Evolutionary conservation across 306 rosid genomes (phyloP), one percentile per base, ranked within the genome.

Genomic region (Cucurbita argyrosperma): DNA sequence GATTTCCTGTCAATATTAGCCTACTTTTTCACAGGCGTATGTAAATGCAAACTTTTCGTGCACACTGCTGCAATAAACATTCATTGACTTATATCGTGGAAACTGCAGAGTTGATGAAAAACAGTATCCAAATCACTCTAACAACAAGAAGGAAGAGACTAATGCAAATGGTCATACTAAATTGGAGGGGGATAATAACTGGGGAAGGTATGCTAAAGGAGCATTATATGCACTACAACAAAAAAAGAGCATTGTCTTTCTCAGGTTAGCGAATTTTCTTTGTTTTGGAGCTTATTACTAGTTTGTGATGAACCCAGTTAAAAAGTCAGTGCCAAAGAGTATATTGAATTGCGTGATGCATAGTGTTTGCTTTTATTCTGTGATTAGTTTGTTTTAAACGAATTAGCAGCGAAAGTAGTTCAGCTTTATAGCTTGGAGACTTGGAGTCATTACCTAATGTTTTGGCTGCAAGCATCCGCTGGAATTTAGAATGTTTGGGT

Each of bases 201-300:
- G 98, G 98, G 97, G 97, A 76, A 84, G 89, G 79, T 94, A 90
- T 88, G 96, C 95, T 71, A 90, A 92, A 87, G 99, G 96, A 74
- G 99, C 97, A 0, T 69, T 87, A 54, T 89, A 84, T 84, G 97
- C 97, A 75, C 74, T 94, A 53, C 83, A 83, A 76, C 84, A 83
- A 13, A 79, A n/a, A n/a, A 71, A 75, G 87, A 88, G 72, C 83
- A 84, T 62, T 40, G 52, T 45, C 83, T 94, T 82, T 72, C 76
- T 54, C 88, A 94, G 99, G 98, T 90, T 13, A 67, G 81, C 49
- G 47, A 74, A 70, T 71, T 67, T 47, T 74, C 78, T 68, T 52
- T 72, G 70, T 61, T 66, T 54, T 56, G 68, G 62, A 71, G 69
- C 63, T 71, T 19, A 39, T 71, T 50, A 63, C 74, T 67, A 39